These are phyloP conservation scores for Pseudoneurospora amorphoporcata DNA, from an alignment of 495 filamentous ascomycete species.

Conservation along the genomic window DNA sequence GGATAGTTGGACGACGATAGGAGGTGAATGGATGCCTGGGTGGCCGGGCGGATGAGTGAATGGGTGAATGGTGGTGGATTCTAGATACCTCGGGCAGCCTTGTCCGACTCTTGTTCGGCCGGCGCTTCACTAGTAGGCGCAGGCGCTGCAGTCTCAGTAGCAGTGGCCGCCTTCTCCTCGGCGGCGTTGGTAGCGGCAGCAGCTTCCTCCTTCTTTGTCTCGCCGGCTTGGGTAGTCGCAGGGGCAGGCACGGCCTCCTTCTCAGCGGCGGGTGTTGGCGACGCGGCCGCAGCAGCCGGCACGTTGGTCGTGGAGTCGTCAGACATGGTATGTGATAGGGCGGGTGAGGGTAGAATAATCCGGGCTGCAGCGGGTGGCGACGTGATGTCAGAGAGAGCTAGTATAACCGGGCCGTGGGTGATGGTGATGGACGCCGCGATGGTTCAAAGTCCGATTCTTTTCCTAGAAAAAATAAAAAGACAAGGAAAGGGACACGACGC, in stretches of 20 bases:
- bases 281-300: constrained; percentile 5
- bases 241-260: constrained; percentile 9
- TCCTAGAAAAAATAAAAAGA: not conserved
- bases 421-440: constrained; percentile 15
- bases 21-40: not conserved
- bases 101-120: constrained; percentile 9
- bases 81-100: constrained; percentile 12
- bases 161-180: constrained; percentile 1
- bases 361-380: constrained; percentile 6
- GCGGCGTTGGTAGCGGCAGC: constrained; percentile 1
- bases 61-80: not conserved
- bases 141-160: constrained; percentile 6
- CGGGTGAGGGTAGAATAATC: not conserved
- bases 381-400: constrained; percentile 18
- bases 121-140: constrained; percentile 6
- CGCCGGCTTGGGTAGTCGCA: constrained; percentile 5
- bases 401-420: not conserved
- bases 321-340: constrained; percentile 10
- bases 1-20: too few species aligned
- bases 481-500: not conserved
- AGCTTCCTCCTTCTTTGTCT: constrained; percentile 10
- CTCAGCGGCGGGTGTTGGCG: constrained; percentile 6
- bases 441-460: not conserved
- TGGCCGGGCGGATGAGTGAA: not conserved
- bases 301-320: constrained; percentile 9